Percentiles rank a stretch among this genome's conserved stretches.
Evolutionary conservation across 768 basidiomycete genomes (phyloP).

Genomic region (Podaxis carcinomalis): DNA sequence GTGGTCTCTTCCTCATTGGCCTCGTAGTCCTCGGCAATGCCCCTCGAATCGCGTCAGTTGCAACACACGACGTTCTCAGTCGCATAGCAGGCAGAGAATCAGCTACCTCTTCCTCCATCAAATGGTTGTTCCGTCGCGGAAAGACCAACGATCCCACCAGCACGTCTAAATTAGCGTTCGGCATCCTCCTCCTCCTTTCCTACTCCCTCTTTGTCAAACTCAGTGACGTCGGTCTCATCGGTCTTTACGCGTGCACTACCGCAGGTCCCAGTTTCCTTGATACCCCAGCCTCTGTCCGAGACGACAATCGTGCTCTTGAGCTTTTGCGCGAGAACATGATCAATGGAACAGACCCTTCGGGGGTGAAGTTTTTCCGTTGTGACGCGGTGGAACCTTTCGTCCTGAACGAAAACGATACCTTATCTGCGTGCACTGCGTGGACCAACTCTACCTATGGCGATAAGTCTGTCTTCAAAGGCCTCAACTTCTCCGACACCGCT

Average conservation of each 20-base stretch:
- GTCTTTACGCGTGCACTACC: constrained; percentile 7
- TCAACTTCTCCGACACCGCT: constrained; percentile 21
- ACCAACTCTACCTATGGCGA: constrained; percentile 21
- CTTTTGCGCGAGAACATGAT: neutral
- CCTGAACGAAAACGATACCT: constrained; percentile 6
- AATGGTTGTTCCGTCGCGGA: constrained; percentile 18
- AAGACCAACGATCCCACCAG: constrained; percentile 14
- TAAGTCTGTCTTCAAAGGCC: constrained; percentile 9
- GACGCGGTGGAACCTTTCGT: neutral
- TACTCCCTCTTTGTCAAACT: neutral
- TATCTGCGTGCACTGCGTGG: constrained; percentile 17
- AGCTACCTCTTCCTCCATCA: constrained; percentile 10
- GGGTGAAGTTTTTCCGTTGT: neutral
- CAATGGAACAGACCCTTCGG: neutral
- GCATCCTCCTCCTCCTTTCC: constrained; percentile 16
- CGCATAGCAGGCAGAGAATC: constrained; percentile 17
- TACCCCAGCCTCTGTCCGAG: constrained; percentile 16
- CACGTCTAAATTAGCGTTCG: constrained; percentile 10
- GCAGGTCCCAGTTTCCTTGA: constrained; percentile 13
- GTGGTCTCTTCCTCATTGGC: constrained; percentile 16
- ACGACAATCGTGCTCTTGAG: constrained; percentile 11
- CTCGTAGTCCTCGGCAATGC: constrained; percentile 17
- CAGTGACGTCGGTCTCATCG: neutral
- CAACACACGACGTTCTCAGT: constrained; percentile 20
- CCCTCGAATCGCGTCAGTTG: constrained; percentile 18